phyloP scores from a whole-genome alignment of 2,329 filamentous ascomycete species.

The Phialophora macrospora region DNA sequence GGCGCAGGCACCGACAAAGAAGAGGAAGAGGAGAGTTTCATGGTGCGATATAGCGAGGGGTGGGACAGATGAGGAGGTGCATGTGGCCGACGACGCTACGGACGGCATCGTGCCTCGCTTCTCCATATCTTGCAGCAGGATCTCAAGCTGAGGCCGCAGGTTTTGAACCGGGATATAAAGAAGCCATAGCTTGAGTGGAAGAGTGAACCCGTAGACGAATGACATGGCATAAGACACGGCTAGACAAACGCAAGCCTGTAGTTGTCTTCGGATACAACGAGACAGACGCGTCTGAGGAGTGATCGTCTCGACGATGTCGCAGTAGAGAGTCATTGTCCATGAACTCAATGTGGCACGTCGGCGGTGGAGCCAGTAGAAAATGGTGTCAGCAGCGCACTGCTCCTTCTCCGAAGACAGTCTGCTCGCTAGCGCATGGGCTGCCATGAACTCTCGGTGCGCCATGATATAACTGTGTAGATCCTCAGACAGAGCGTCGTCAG shows the following conservation, averaged over 20 bases:
- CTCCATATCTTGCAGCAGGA: conserved; percentile 17
- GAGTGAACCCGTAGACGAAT: conserved; percentile 17
- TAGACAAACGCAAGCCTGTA: conserved; percentile 23
- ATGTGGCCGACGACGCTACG: not conserved
- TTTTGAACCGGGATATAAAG: conserved; percentile 23
- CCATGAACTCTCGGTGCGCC: conserved; percentile 24
- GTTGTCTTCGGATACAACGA: conserved; percentile 15
- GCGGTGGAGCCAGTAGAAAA: conserved; percentile 19
- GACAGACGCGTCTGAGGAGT: conserved; percentile 17
- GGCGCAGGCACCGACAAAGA: conserved; percentile 30
- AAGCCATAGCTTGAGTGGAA: conserved; percentile 15
- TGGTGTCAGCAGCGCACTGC: not conserved
- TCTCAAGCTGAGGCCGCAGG: conserved; percentile 24
- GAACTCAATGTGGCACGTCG: conserved; percentile 17
- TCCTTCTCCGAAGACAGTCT: conserved; percentile 3
- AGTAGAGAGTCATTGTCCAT: conserved; percentile 21
- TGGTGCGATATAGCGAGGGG: conserved; percentile 20
- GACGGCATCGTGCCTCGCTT: conserved; percentile 13
- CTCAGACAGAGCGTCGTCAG: conserved; percentile 21
- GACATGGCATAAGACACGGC: conserved; percentile 19
- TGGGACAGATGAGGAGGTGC: not conserved
- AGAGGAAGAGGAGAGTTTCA: conserved; percentile 22
- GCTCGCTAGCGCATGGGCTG: conserved; percentile 6
- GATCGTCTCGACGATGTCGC: conserved; percentile 18
- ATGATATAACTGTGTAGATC: conserved; percentile 11